Conservation (phyloP, 2,329 filamentous ascomycete genomes). For the Hypoxylon sp. region DNA sequence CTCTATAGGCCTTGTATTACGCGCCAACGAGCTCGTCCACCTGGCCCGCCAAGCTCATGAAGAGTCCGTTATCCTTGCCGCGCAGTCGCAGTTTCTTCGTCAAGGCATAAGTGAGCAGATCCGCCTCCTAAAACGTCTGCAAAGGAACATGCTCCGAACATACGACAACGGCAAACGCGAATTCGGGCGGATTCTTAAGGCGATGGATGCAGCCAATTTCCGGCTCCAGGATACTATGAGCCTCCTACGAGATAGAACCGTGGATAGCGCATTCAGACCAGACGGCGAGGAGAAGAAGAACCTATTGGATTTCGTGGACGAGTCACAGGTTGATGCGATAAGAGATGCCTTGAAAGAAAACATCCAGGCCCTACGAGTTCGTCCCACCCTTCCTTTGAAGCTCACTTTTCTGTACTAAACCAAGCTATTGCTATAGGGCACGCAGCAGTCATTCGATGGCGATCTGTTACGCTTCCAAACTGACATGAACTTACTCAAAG, state of each 20-base stretch:
- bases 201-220: conserved; percentile 76
- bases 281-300: conserved; percentile 71
- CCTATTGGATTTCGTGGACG: conserved; percentile 83
- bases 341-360: conserved; percentile 77
- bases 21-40: conserved; percentile 88
- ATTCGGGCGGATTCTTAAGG: conserved; percentile 73
- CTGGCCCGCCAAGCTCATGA: conserved; percentile 82
- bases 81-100: conserved; percentile 78
- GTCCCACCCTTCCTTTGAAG: conserved; percentile 23
- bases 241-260: conserved; percentile 73
- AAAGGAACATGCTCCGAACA: conserved; percentile 66
- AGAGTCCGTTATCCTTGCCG: conserved; percentile 80
- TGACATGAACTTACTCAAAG: conserved; percentile 77
- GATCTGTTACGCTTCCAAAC: conserved; percentile 82
- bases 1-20: conserved; percentile 85
- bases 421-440: conserved; percentile 59
- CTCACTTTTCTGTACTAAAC: conserved; percentile 39
- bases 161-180: conserved; percentile 72
- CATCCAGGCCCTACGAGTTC: conserved; percentile 78
- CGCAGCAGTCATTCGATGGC: conserved; percentile 81
- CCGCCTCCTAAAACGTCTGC: conserved; percentile 66
- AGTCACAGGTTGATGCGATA: conserved; percentile 76
- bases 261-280: conserved; percentile 75
- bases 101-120: conserved; percentile 72
- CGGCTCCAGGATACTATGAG: conserved; percentile 77